Percentiles rank a stretch among this genome's conserved stretches.
Conservation (phyloP, 257 asterid genomes). For the Galeopsis tetrahit region DNA sequence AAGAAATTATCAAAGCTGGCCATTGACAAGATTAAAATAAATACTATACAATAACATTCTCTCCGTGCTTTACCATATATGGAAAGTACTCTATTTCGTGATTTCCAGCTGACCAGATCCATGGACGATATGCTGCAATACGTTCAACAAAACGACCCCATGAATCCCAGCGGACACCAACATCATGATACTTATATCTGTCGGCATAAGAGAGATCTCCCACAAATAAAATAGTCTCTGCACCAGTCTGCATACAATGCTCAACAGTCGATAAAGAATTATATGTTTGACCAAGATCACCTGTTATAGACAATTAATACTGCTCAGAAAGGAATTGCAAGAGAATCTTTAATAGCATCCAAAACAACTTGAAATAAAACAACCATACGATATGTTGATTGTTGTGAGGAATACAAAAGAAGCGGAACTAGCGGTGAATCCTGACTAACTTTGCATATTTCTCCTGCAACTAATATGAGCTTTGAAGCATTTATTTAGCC, state of each 20-base stretch:
- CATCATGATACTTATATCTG: constrained; percentile 78
- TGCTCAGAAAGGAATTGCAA: neutral
- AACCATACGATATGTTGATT: neutral
- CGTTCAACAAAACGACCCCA: constrained; percentile 90
- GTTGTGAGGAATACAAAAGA: constrained; percentile 7
- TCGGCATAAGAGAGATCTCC: constrained; percentile 99
- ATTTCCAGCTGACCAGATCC: constrained; percentile 98
- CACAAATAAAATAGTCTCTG: constrained; percentile 76
- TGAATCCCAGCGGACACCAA: constrained; percentile 96
- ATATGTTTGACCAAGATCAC: constrained; percentile 98
- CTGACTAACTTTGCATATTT: neutral
- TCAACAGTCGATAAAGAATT: constrained; percentile 90
- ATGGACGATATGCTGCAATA: constrained; percentile 85
- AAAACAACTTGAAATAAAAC: neutral
- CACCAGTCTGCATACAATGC: constrained; percentile 75
- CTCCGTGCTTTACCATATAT: constrained; percentile 65
- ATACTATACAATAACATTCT: neutral
- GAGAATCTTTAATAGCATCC: neutral
- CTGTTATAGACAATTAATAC: constrained; percentile 45
- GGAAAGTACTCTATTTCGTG: constrained; percentile 96
- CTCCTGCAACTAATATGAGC: neutral
- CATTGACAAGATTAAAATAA: constrained; percentile 9
- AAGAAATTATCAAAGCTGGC: neutral
- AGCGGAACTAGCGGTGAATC: neutral
- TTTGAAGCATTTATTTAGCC: neutral